Base-by-base conservation (phyloP, 306 rosid genomes). In the Erythrophleum fordii region DNA sequence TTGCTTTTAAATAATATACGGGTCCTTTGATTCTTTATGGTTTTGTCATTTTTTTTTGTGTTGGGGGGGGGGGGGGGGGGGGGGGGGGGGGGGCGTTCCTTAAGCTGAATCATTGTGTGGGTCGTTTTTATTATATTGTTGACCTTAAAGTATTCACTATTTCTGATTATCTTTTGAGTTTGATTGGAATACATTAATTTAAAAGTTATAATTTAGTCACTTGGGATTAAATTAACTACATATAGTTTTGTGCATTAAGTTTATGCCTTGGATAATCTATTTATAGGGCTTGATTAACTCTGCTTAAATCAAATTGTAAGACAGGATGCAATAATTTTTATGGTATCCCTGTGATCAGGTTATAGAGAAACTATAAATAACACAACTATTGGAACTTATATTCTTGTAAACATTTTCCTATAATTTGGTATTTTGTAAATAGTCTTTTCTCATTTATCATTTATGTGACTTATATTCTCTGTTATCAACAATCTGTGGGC, bases 401-500 rank as follows among this genome's bases (percentile, higher is more conserved):
- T 67, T 79, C 18, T 65, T 62, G 68, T 65, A 34, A 55, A 73
- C 49, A 68, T 55, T 35, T 77, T 73, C 23, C 68, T 73, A 16
- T 31, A 72, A 39, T 72, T 77, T 84, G 76, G 73, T 64, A 61
- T 42, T 85, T 35, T 53, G 56, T 31, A 28, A 55, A 20, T 49
- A 60, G 37, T 51, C 48, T 59, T 53, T 77, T 74, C 62, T 76
- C 69, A 72, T 46, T 65, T 75, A 70, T 73, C 60, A 49, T 60
- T 73, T 77, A 74, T 41, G 44, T 85, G 86, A 37, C 65, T 88
- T 75, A 25, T 55, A 62, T 52, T 73, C 56, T 51, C 42, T 78
- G 78, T 77, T 81, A 84, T 81, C 76, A 56, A 64, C 71, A 77
- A 76, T 77, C 60, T 73, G 72, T 84, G 58, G 72, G 75, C 77